Conservation (phyloP, 768 basidiomycete genomes). For the Gloeopeniophorella convolvens region DNA sequence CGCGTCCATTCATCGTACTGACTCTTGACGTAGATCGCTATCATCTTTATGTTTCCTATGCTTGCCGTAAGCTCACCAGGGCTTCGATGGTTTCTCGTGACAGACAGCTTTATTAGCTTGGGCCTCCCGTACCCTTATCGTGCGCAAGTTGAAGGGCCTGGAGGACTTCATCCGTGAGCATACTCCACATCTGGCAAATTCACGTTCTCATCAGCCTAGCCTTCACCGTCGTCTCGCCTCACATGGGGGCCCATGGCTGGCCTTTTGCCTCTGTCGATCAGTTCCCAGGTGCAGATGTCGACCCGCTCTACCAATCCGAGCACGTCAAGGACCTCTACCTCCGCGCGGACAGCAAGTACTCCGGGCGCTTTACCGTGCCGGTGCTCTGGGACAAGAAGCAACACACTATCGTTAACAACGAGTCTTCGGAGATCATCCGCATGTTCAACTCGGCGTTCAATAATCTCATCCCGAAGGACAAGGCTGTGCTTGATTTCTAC, state of each 20-base stretch:
- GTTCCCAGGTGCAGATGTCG: slow-evolving; percentile 68
- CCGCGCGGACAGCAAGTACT: slow-evolving; percentile 63
- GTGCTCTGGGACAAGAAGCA: slow-evolving; percentile 90
- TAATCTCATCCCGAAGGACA: slow-evolving; percentile 56
- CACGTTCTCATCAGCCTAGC: slow-evolving; percentile 35
- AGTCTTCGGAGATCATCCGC: slow-evolving; percentile 91
- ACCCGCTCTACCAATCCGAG: slow-evolving; percentile 60
- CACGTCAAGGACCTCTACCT: slow-evolving; percentile 86
- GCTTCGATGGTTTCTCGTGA: background rate
- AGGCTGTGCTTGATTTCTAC: slow-evolving; percentile 67
- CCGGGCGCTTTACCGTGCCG: slow-evolving; percentile 81
- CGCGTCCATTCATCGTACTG: background rate
- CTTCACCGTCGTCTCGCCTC: slow-evolving; percentile 78
- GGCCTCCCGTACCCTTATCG: slow-evolving; percentile 88
- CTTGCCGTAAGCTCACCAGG: slow-evolving; percentile 59
- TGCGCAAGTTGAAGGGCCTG: slow-evolving; percentile 87
- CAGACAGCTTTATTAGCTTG: slow-evolving; percentile 51
- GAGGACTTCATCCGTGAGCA: slow-evolving; percentile 73
- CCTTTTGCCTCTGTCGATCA: slow-evolving; percentile 66
- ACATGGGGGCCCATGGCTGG: slow-evolving; percentile 82
- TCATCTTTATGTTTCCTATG: slow-evolving; percentile 83
- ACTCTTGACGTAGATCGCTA: slow-evolving; percentile 60
- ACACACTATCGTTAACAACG: slow-evolving; percentile 90
- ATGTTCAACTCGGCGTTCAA: slow-evolving; percentile 88
- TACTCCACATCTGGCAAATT: background rate